Evolutionary conservation across 306 rosid genomes (phyloP).

Genomic region (Rosa multiflora): DNA sequence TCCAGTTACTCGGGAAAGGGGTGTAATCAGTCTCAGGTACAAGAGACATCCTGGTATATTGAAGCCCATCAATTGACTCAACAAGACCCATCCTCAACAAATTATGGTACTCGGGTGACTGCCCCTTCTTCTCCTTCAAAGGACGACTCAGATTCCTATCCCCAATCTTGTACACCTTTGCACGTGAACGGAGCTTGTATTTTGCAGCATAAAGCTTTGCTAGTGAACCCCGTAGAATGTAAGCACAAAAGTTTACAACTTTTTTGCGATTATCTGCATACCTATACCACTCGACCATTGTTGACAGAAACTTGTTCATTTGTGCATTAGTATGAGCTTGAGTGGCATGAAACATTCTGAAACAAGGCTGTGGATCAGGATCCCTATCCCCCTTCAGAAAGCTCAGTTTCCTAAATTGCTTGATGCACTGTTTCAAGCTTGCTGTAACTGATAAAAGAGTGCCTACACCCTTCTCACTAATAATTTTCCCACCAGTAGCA

Average conservation of each 20-base stretch:
- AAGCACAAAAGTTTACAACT: constrained; percentile 88
- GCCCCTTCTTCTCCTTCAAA: constrained; percentile 91
- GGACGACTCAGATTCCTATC: constrained; percentile 85
- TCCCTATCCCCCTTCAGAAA: constrained; percentile 93
- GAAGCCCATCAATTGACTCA: constrained; percentile 94
- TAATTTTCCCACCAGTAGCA: constrained; percentile 91
- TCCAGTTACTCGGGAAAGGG: constrained; percentile 84
- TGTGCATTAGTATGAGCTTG: constrained; percentile 98
- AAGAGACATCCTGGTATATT: constrained; percentile 85
- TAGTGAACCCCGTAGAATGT: constrained; percentile 83
- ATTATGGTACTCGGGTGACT: constrained; percentile 90
- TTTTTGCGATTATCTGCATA: constrained; percentile 95
- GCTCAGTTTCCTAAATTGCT: constrained; percentile 78
- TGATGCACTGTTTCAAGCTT: constrained; percentile 89
- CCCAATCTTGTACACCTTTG: constrained; percentile 93
- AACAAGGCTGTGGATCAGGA: constrained; percentile 98
- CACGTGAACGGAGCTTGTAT: constrained; percentile 94
- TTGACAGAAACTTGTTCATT: constrained; percentile 89
- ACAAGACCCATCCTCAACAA: constrained; percentile 93
- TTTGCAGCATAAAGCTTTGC: constrained; percentile 99
- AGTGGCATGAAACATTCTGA: constrained; percentile 97
- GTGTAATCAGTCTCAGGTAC: constrained; percentile 92
- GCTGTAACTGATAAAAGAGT: constrained; percentile 93
- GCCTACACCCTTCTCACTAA: constrained; percentile 95
- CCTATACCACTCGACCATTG: constrained; percentile 92